Evolutionary conservation across 1,284 basidiomycete species (phyloP).

Genomic region (Neolentinus lepideus): DNA sequence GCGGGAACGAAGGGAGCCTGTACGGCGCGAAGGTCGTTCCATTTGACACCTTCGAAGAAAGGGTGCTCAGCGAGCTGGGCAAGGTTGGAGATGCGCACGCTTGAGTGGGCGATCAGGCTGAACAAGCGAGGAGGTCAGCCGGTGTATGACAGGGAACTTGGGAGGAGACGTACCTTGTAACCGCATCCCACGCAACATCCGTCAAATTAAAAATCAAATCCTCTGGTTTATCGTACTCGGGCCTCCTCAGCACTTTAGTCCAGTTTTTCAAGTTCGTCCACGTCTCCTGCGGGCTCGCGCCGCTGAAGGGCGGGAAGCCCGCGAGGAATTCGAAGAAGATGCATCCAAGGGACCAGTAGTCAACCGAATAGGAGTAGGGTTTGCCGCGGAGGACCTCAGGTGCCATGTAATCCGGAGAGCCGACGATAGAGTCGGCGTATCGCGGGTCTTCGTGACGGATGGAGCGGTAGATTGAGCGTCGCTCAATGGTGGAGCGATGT

Average conservation of each 20-base stretch:
- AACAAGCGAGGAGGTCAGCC: not conserved
- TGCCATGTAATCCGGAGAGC: constrained; percentile 96
- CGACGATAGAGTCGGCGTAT: constrained; percentile 97
- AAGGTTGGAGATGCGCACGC: constrained; percentile 72
- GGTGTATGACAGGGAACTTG: not conserved
- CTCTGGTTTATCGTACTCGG: constrained; percentile 93
- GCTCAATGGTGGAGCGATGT: constrained; percentile 90
- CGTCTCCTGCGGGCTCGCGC: constrained; percentile 93
- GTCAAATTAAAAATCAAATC: constrained; percentile 96
- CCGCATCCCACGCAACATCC: constrained; percentile 94
- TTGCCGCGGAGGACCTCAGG: constrained; percentile 93
- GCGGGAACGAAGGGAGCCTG: constrained; percentile 95
- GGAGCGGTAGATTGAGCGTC: constrained; percentile 91
- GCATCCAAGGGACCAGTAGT: constrained; percentile 98
- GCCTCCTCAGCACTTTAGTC: constrained; percentile 85
- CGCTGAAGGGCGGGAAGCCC: constrained; percentile 97
- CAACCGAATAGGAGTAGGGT: constrained; percentile 92
- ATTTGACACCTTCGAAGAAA: constrained; percentile 78
- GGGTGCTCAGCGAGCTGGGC: constrained; percentile 72
- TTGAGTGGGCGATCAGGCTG: constrained; percentile 73
- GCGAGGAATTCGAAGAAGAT: constrained; percentile 98
- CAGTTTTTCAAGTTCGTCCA: constrained; percentile 99
- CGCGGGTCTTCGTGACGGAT: constrained; percentile 88
- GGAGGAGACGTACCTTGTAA: constrained; percentile 58
- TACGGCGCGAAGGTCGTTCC: constrained; percentile 72